These are phyloP conservation scores for Pichia paraexigua DNA, from an alignment of 805 yeast genomes.

Conservation along the genomic window DNA sequence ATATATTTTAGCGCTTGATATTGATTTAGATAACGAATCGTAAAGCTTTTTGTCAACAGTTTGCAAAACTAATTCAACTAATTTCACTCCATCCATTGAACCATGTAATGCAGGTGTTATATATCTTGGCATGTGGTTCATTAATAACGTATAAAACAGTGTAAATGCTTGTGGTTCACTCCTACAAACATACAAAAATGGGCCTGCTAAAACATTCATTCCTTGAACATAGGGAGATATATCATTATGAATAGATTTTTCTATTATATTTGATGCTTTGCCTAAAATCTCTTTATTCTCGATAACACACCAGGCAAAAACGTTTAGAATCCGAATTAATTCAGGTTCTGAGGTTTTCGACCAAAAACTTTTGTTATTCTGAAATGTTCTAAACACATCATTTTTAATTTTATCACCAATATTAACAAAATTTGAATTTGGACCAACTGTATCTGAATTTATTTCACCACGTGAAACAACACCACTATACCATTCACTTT, in stretches of 20 bases:
- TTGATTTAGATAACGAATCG: slow-evolving; percentile 48
- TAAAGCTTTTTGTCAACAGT: slow-evolving; percentile 67
- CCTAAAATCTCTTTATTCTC: slow-evolving; percentile 17
- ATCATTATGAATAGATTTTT: neutral
- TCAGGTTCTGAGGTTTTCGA: slow-evolving; percentile 61
- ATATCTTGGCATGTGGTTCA: slow-evolving; percentile 65
- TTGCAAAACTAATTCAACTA: slow-evolving; percentile 67
- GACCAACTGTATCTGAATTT: slow-evolving; percentile 1
- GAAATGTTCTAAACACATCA: slow-evolving; percentile 80
- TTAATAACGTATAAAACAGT: slow-evolving; percentile 54
- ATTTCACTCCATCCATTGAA: slow-evolving; percentile 64
- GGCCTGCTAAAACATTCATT: slow-evolving; percentile 80
- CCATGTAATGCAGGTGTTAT: slow-evolving; percentile 72
- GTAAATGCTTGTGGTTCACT: slow-evolving; percentile 84
- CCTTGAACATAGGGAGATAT: slow-evolving; percentile 78
- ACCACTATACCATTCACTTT: slow-evolving; percentile 46
- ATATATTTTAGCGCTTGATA: slow-evolving; percentile 76
- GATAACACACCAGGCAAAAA: slow-evolving; percentile 45
- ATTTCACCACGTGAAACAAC: slow-evolving; percentile 46
- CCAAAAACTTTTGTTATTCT: slow-evolving; percentile 61
- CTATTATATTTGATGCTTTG: neutral
- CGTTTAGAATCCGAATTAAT: slow-evolving; percentile 59
- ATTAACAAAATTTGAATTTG: slow-evolving; percentile 28
- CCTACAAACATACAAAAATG: slow-evolving; percentile 64
- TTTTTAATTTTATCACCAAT: slow-evolving; percentile 66